Base-by-base conservation (phyloP, 352 stramenopile species). In the Phytophthora kernoviae region DNA sequence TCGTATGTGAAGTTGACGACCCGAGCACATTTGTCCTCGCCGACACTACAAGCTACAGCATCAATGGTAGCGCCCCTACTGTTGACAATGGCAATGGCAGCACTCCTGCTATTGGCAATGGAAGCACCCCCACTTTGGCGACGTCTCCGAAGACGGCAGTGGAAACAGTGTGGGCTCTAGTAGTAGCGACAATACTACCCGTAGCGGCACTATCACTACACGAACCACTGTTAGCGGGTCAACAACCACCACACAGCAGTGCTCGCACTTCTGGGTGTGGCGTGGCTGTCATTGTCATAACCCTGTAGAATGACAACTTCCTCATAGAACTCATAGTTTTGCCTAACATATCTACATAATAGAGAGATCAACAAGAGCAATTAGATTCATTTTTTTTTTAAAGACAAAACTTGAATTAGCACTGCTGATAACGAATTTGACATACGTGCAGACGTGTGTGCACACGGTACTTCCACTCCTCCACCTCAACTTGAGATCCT, bases 1-100 rank as follows among this genome's bases (percentile, higher is more conserved):
- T 86, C 18, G 75, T 92, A 34, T 94, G 84, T 39, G 70, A 40
- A 21, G 9, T 36, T n/a, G 42, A 45, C 8, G 43, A 57, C 20
- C 30, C 44, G 9, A 66, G 40, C 15, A 41, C 22, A 41, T 12
- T 52, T 15, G 7, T 64, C 17, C 14, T 62, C 22, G 42, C 37
- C 22, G 24, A 58, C n/a, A n/a, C n/a, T n/a, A n/a, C n/a, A n/a
- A n/a, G n/a, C n/a, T n/a, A n/a, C n/a, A n/a, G n/a, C n/a, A n/a
- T n/a, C n/a, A n/a, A n/a, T n/a, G n/a, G n/a, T n/a, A n/a, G n/a
- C n/a, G n/a, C n/a, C n/a, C n/a, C n/a, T 49, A 5, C 32, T 43
- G n/a, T n/a, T 4, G 10, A 5, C 14, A 18, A 43, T 15, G 36
- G 14, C 32, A 42, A 32, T 32, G 11, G 17, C 45, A n/a, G 11